Conservation (phyloP, 306 rosid species). For the Vigna reflexopilosa region DNA sequence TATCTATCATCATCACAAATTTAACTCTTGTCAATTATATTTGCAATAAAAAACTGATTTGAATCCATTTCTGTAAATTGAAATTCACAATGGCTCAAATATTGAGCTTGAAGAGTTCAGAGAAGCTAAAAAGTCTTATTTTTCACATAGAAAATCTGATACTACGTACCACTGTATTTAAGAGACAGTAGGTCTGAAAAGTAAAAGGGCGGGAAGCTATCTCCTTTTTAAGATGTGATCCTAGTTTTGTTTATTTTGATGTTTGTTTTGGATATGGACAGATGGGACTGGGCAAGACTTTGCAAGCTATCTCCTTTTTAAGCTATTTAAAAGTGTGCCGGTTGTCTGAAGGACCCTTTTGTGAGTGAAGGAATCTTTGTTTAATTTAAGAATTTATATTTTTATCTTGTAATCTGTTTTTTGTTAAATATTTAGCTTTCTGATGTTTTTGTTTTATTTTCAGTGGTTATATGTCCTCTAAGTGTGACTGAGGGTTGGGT, state of each 20-base stretch:
- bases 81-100: too few species aligned
- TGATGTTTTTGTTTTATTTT: slow-evolving; percentile 37
- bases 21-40: too few species aligned
- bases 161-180: too few species aligned
- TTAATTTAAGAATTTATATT: slow-evolving; percentile 36
- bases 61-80: too few species aligned
- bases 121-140: too few species aligned
- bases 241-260: slow-evolving; percentile 34
- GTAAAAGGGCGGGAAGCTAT: too few species aligned
- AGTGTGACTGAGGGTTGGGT: slow-evolving; percentile 97
- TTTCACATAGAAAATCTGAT: too few species aligned
- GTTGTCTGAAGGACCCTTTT: slow-evolving; percentile 77
- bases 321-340: slow-evolving; percentile 74
- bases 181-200: too few species aligned
- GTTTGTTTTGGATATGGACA: slow-evolving; percentile 51
- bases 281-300: slow-evolving; percentile 99
- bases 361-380: slow-evolving; percentile 63
- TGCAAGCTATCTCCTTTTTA: slow-evolving; percentile 88
- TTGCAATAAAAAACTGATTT: too few species aligned
- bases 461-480: slow-evolving; percentile 93
- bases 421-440: slow-evolving; percentile 30
- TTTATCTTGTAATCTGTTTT: slow-evolving; percentile 33
- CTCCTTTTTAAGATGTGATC: background rate
- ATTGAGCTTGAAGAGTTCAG: too few species aligned
- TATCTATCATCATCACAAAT: too few species aligned